Conservation (phyloP, 108 stramenopile genomes). For the Heterococcus sp. region DNA sequence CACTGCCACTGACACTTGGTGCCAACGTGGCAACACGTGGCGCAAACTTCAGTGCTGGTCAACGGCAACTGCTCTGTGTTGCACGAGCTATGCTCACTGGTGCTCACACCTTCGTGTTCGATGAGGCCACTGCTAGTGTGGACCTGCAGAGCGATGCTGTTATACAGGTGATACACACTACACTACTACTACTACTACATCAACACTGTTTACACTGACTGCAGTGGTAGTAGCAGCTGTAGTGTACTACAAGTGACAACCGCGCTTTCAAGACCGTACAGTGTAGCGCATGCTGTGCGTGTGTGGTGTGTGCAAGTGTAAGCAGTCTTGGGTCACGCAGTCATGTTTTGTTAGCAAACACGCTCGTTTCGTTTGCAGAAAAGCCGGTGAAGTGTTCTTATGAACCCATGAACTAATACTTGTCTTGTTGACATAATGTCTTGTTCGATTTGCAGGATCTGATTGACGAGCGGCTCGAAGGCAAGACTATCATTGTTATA, state of each 20-base stretch:
- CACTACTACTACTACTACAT: constrained; percentile 5
- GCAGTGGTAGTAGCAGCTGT: constrained; percentile 19
- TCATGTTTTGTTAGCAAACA: neutral
- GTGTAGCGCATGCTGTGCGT: neutral
- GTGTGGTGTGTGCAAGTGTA: neutral
- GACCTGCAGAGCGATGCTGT: constrained; percentile 62
- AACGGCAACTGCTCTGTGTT: constrained; percentile 61
- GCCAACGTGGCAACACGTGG: constrained; percentile 43
- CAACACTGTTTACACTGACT: constrained; percentile 55
- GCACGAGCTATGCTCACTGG: constrained; percentile 56
- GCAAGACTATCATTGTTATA: constrained; percentile 80
- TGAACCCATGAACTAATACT: neutral
- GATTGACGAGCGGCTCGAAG: constrained; percentile 36
- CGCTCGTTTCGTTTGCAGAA: too few relatives aligned
- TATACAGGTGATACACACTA: constrained; percentile 60
- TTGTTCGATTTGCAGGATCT: constrained; percentile 1
- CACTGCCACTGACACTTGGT: constrained; percentile 28
- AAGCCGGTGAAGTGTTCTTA: neutral
- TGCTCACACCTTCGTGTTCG: constrained; percentile 53
- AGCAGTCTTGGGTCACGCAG: neutral
- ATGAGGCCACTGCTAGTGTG: constrained; percentile 58
- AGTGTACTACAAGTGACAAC: neutral
- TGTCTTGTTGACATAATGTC: neutral
- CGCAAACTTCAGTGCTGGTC: constrained; percentile 54
- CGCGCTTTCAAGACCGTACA: neutral